Evolutionary conservation across 345 rosid species (phyloP).

Genomic region (Cardiospermum halicacabum): DNA sequence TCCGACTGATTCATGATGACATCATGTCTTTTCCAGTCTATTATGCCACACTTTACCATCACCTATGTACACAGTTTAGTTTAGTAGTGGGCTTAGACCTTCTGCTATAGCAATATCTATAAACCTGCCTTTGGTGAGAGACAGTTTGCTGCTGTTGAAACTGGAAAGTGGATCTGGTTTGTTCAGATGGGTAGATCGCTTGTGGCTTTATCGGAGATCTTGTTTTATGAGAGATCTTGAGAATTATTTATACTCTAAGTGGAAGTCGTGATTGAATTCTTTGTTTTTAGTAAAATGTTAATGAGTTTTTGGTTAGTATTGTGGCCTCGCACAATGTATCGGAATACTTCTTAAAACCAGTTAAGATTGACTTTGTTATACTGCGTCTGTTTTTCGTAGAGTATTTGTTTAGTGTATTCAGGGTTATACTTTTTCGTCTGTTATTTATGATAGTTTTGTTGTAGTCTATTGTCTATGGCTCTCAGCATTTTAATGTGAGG

Average conservation of each 20-base stretch:
- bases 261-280: neutral
- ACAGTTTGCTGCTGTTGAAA: neutral
- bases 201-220: too few relatives aligned
- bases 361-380: neutral
- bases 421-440: neutral
- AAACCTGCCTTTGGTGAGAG: neutral
- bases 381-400: neutral
- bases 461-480: neutral
- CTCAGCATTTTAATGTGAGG: neutral
- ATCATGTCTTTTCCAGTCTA: slow-evolving; percentile 5
- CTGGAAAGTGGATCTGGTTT: neutral
- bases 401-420: neutral
- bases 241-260: neutral
- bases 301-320: neutral
- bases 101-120: too few relatives aligned
- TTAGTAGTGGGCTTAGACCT: neutral
- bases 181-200: neutral
- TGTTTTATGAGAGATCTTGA: neutral
- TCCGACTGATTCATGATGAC: neutral
- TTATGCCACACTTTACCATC: neutral
- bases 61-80: neutral
- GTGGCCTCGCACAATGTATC: neutral
- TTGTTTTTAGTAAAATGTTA: neutral
- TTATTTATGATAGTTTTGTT: neutral
- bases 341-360: neutral